Percentiles rank a stretch among this genome's conserved stretches.
phyloP scores from a whole-genome alignment of 345 rosid species.

The Euphorbia pulcherrima region DNA sequence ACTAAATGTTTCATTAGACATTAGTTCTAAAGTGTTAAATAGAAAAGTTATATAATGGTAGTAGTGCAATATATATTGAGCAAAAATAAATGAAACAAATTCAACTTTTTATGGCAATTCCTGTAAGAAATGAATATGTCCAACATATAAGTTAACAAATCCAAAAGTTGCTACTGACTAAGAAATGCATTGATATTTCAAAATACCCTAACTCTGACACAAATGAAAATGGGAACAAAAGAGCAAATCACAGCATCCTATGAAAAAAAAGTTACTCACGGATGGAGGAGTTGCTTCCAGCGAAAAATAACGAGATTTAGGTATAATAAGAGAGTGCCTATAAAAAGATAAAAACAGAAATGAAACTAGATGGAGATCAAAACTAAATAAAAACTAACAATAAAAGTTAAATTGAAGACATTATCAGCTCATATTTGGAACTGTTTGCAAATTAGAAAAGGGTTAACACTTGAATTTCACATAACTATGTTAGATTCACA shows the following conservation, averaged over 20 bases:
- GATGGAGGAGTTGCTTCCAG: constrained; percentile 81
- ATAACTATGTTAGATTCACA: neutral
- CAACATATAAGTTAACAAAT: neutral
- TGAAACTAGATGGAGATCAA: constrained; percentile 19
- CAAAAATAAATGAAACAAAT: neutral
- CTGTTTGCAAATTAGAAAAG: neutral
- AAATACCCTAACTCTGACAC: no score
- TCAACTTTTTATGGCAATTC: neutral
- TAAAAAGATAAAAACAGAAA: constrained; percentile 7
- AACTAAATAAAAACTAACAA: neutral
- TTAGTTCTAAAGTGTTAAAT: neutral
- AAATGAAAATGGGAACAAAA: no score
- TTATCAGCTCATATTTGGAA: neutral
- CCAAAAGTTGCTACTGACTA: neutral
- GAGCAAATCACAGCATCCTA: neutral
- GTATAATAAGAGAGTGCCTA: constrained; percentile 94
- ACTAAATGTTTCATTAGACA: neutral
- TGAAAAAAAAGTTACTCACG: constrained; percentile 52
- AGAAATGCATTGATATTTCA: neutral
- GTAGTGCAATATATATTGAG: no score
- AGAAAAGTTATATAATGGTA: neutral
- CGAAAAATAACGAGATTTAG: constrained; percentile 74
- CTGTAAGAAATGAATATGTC: neutral
- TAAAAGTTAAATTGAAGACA: neutral
- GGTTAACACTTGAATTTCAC: no score